Evolutionary conservation across 208 protist genomes (phyloP), one percentile per base, ranked within the genome.

Genomic region (Crithidia thermophila): DNA sequence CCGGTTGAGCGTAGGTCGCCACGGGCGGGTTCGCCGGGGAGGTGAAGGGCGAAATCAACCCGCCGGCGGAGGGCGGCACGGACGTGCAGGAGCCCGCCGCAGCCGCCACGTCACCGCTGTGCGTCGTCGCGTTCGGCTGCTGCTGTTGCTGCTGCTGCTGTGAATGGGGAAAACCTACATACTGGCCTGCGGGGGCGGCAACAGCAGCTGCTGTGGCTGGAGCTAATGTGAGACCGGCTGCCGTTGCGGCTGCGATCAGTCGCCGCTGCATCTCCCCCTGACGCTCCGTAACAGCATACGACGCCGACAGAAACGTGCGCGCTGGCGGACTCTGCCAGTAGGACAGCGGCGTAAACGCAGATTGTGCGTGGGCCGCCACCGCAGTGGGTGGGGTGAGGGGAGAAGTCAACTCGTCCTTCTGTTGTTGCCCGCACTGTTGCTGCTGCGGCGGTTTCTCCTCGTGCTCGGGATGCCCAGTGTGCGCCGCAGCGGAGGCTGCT

Each of bases 201-300:
- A 27, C n/a, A n/a, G n/a, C n/a, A n/a, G n/a, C n/a, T n/a, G n/a
- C n/a, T n/a, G n/a, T n/a, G n/a, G n/a, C n/a, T n/a, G n/a, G n/a
- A 18, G 31, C 21, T 20, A 28, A 53, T n/a, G 43, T 8, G 2
- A 52, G 6, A n/a, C 37, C 60, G 3, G 51, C 52, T 7, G 51
- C 28, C 14, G 63, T 27, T 13, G 58, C 67, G 1, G 60, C 68
- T 0, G 59, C 33, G 36, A 74, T 49, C 27, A 74, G n/a, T 8
- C 53, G 51, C n/a, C 51, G 68, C 49, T 74, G 51, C 37, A 74
- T 46, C 59, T 53, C 51, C 14, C 27, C 1, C 34, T 30, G 59
- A n/a, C 68, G 36, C 16, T 62, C 47, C 7, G 20, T 8, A 11
- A 74, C 34, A 5, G 59, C 40, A 20, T 62, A 67, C 21, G 68